A percentile compares a stretch with the other conserved stretches of the same genome.
Conservation (phyloP, 768 basidiomycete genomes). For the Boletales sp. region DNA sequence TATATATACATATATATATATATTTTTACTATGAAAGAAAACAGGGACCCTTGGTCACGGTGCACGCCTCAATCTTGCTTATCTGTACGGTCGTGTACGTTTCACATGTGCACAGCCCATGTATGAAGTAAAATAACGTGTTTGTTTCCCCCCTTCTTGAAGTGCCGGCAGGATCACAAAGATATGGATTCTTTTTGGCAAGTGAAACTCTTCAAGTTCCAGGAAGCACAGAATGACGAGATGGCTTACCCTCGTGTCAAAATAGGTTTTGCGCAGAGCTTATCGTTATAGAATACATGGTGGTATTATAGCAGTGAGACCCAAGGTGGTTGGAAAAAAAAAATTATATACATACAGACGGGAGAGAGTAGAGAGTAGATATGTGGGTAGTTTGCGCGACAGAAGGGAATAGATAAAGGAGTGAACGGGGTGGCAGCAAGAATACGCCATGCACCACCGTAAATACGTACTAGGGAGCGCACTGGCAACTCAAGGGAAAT, state of each 20-base stretch:
- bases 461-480: constrained; percentile 22
- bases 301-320: constrained; percentile 15
- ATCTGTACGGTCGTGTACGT: too few relatives aligned
- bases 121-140: constrained; percentile 1
- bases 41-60: background rate
- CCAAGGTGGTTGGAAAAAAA: constrained; percentile 1
- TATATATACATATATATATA: too few relatives aligned
- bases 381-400: constrained; percentile 18
- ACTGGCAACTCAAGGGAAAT: constrained; percentile 15
- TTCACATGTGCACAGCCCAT: too few relatives aligned
- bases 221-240: background rate
- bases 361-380: constrained; percentile 14
- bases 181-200: background rate
- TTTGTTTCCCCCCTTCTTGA: background rate
- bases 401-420: constrained; percentile 12
- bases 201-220: constrained; percentile 13
- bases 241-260: background rate
- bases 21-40: too few relatives aligned
- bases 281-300: constrained; percentile 20
- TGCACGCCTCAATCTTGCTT: too few relatives aligned
- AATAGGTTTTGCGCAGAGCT: background rate
- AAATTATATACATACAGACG: constrained; percentile 14
- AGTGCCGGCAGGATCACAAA: constrained; percentile 14
- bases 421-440: constrained; percentile 2
- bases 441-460: constrained; percentile 17